These are phyloP conservation scores for Metschnikowia lochheadii DNA, from an alignment of 805 yeast genomes.

Conservation along the genomic window DNA sequence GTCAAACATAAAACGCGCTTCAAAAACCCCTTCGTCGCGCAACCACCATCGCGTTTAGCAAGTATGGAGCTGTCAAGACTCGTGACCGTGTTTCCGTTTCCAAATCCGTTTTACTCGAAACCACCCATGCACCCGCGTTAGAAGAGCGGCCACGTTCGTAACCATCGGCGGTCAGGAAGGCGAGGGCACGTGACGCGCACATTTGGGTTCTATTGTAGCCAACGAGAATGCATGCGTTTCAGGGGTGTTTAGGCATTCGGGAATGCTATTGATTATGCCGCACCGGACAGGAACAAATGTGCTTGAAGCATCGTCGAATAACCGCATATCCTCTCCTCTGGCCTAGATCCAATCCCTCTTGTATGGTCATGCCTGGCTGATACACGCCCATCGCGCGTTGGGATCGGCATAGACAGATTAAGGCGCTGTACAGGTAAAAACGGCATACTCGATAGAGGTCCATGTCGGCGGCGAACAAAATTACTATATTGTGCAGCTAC, in stretches of 20 bases:
- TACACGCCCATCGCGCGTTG: not conserved
- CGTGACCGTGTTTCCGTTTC: not conserved
- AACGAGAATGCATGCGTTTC: not conserved
- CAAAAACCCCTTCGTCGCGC: constrained; percentile 2
- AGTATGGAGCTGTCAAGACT: not conserved
- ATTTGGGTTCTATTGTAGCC: not conserved
- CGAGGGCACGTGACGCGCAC: not conserved
- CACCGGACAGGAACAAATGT: not conserved
- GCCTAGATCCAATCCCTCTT: not conserved
- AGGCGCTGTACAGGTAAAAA: not conserved
- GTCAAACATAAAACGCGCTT: not conserved
- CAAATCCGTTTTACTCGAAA: not conserved
- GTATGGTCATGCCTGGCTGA: not conserved
- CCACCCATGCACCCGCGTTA: not conserved
- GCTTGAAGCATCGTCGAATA: not conserved
- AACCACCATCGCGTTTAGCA: not conserved
- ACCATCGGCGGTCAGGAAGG: not conserved
- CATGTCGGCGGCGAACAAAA: not conserved
- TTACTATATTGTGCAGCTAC: not conserved
- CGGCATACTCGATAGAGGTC: not conserved
- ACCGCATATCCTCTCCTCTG: not conserved
- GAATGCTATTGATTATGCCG: not conserved
- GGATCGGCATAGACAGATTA: not conserved
- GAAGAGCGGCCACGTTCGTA: not conserved
- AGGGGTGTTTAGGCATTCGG: not conserved